These are phyloP conservation scores for Batkoa obscura DNA, from an alignment of 371 early-diverging fungal species.

Conservation along the genomic window DNA sequence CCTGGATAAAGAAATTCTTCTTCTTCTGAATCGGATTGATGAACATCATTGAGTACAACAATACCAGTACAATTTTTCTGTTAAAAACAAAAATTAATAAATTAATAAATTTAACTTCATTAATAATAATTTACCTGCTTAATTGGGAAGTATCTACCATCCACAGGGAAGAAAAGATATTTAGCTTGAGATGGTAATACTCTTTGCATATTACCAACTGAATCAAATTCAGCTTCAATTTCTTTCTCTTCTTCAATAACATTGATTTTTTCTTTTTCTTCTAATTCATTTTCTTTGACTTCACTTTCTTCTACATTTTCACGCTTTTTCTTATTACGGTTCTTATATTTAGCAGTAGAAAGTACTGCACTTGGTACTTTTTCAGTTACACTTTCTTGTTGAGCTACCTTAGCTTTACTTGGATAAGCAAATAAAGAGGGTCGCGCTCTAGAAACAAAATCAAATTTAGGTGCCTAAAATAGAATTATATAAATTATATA, in stretches of 20 bases:
- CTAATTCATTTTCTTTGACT: too few species aligned
- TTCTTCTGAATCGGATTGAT: too few species aligned
- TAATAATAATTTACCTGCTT: constrained; percentile 25
- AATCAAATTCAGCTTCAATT: constrained; percentile 48
- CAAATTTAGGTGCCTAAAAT: constrained; percentile 62
- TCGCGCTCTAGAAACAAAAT: constrained; percentile 61
- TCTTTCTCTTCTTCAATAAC: constrained; percentile 15
- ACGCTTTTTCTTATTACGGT: constrained; percentile 68
- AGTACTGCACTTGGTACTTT: constrained; percentile 83
- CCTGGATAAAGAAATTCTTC: too few species aligned
- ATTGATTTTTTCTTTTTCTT: too few species aligned
- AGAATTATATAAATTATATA: not conserved
- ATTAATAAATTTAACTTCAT: too few species aligned
- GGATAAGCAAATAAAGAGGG: constrained; percentile 89
- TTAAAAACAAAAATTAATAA: too few species aligned
- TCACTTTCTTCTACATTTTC: constrained; percentile 10
- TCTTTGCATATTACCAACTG: constrained; percentile 70
- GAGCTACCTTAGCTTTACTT: constrained; percentile 50
- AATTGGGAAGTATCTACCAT: constrained; percentile 71
- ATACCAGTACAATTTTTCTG: too few species aligned
- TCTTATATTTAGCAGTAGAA: constrained; percentile 83
- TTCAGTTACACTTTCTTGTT: constrained; percentile 34
- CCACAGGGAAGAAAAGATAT: constrained; percentile 62
- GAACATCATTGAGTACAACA: too few species aligned
- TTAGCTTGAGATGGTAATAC: constrained; percentile 75